Percentiles rank a stretch among this genome's conserved stretches.
phyloP scores from a whole-genome alignment of 805 yeast species.

The Lachancea sp. region DNA sequence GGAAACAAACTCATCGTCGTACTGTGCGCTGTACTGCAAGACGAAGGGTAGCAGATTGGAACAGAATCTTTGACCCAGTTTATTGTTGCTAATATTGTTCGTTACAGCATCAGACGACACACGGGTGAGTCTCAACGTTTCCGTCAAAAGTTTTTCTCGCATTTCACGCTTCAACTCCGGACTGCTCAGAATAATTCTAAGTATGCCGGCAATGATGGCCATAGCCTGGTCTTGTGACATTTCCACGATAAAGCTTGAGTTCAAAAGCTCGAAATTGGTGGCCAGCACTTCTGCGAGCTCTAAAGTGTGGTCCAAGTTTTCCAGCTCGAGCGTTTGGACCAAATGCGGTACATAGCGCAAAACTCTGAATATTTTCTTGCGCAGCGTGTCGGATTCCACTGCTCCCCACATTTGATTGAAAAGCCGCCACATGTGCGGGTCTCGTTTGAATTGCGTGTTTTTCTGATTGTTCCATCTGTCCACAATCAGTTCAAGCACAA shows the following conservation, averaged over 20 bases:
- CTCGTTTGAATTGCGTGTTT: slow-evolving; percentile 38
- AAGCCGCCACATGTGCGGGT: slow-evolving; percentile 44
- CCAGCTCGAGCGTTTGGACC: slow-evolving; percentile 16
- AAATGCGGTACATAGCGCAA: slow-evolving; percentile 34
- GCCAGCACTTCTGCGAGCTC: slow-evolving; percentile 15
- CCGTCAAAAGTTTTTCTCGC: slow-evolving; percentile 12
- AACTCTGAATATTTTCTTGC: slow-evolving; percentile 40
- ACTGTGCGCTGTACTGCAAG: neutral
- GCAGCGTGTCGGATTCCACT: slow-evolving; percentile 24
- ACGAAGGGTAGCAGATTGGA: neutral
- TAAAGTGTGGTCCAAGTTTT: slow-evolving; percentile 4
- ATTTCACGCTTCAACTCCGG: neutral
- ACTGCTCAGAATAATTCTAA: slow-evolving; percentile 11
- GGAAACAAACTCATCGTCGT: neutral
- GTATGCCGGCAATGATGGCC: slow-evolving; percentile 17
- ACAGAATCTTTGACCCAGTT: neutral
- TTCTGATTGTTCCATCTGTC: slow-evolving; percentile 53
- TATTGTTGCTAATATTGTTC: slow-evolving; percentile 13
- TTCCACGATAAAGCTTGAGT: slow-evolving; percentile 23
- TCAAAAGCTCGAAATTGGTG: slow-evolving; percentile 18
- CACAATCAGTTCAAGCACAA: slow-evolving; percentile 52
- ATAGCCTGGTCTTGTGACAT: slow-evolving; percentile 22
- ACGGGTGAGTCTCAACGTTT: slow-evolving; percentile 20
- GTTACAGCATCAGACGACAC: slow-evolving; percentile 10
- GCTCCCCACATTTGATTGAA: slow-evolving; percentile 37